Evolutionary conservation across 306 rosid species (phyloP).

Genomic region (Oemleria cerasiformis): DNA sequence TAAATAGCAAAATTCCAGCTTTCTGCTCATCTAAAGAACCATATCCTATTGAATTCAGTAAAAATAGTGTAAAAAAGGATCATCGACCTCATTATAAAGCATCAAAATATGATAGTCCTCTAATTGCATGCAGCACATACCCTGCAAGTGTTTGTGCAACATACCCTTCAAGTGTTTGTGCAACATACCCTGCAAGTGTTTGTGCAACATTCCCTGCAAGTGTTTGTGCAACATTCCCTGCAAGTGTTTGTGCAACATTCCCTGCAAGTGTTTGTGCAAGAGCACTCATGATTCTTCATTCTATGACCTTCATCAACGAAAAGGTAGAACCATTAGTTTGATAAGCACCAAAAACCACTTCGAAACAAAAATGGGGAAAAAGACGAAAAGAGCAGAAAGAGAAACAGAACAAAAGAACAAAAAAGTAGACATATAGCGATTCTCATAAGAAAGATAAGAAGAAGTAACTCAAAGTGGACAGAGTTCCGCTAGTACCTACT

Average conservation of each 20-base stretch:
- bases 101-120: conserved; percentile 18
- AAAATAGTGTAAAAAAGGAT: no score
- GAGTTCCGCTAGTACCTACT: no score
- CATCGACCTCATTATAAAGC: no score
- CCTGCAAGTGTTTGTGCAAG: conserved; percentile 94
- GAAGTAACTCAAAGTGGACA: not conserved
- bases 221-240: no score
- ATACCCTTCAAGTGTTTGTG: no score
- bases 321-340: conserved; percentile 84
- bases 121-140: conserved; percentile 42
- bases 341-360: conserved; percentile 2
- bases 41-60: no score
- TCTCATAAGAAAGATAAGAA: conserved; percentile 33
- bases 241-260: no score
- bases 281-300: conserved; percentile 91
- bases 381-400: conserved; percentile 46
- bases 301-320: conserved; percentile 25
- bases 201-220: no score
- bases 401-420: conserved; percentile 27
- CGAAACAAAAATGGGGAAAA: conserved; percentile 61
- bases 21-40: no score
- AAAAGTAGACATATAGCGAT: conserved; percentile 26
- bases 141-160: no score
- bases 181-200: no score
- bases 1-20: not conserved